phyloP scores from a whole-genome alignment of 176 grass and related monocot genomes.

The Zoysia japonica region DNA sequence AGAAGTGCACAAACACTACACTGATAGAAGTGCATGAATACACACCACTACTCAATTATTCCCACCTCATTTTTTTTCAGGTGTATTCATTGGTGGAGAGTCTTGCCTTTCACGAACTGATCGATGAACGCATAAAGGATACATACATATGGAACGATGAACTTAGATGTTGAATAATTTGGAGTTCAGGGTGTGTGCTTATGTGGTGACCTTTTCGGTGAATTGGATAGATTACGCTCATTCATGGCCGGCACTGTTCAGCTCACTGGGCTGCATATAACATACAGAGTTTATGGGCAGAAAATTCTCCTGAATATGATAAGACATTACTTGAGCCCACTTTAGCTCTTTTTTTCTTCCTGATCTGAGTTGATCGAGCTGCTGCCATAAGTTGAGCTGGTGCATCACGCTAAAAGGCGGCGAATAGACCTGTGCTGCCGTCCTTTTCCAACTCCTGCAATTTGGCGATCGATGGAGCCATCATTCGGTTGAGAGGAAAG shows the following conservation, averaged over 20 bases:
- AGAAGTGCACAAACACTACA: no score
- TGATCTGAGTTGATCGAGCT: not conserved
- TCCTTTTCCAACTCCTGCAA: conserved; percentile 38
- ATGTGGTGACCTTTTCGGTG: conserved; percentile 2
- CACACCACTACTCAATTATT: conserved; percentile 4
- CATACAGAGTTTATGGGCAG: not conserved
- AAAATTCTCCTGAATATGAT: conserved; percentile 17
- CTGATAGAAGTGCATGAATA: not conserved
- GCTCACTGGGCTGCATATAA: not conserved
- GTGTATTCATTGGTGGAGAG: conserved; percentile 63
- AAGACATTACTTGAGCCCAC: not conserved
- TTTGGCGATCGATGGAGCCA: conserved; percentile 32
- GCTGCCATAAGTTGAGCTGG: not conserved
- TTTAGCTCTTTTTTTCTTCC: not conserved
- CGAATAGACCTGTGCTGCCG: conserved; percentile 31
- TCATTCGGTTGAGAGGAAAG: conserved; percentile 19
- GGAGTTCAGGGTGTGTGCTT: not conserved
- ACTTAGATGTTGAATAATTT: not conserved
- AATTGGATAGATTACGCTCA: not conserved
- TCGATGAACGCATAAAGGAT: conserved; percentile 59
- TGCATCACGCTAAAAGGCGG: conserved; percentile 38
- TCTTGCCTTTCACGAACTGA: conserved; percentile 63
- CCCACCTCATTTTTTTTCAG: conserved; percentile 33
- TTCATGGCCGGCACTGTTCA: not conserved
- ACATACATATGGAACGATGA: conserved; percentile 18